phyloP scores from a whole-genome alignment of 2,329 filamentous ascomycete genomes.

The Claviceps sp. region DNA sequence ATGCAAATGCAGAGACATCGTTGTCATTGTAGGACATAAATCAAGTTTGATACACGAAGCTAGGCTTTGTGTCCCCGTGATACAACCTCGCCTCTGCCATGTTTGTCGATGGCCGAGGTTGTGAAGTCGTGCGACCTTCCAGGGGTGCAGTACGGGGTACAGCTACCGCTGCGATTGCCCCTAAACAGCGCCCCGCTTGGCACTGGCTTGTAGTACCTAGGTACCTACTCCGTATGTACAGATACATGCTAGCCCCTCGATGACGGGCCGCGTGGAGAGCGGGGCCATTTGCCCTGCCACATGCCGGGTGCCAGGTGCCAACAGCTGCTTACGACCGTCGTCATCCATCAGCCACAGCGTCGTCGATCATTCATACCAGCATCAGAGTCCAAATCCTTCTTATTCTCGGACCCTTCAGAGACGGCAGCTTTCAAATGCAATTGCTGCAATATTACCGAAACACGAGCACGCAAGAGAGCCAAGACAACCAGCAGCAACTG shows the following conservation, averaged over 20 bases:
- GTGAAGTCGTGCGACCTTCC: neutral
- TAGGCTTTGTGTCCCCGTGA: too few relatives aligned
- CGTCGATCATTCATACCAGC: neutral
- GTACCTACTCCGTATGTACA: neutral
- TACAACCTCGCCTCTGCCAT: too few relatives aligned
- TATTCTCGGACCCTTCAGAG: too few relatives aligned
- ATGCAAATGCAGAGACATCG: neutral
- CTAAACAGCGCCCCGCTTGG: neutral
- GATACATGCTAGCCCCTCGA: neutral
- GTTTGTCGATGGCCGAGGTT: too few relatives aligned
- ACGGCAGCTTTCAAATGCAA: too few relatives aligned
- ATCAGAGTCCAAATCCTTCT: neutral
- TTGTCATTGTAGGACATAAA: neutral
- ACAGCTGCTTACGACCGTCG: neutral
- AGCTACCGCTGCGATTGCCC: neutral
- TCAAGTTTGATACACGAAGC: neutral
- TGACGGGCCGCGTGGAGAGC: slow-evolving; percentile 2
- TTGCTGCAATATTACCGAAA: too few relatives aligned
- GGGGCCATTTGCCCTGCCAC: neutral
- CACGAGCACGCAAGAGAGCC: too few relatives aligned
- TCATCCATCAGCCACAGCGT: neutral
- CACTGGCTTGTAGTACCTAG: neutral
- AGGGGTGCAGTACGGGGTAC: neutral
- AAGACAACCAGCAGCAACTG: too few relatives aligned
- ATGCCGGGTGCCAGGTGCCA: neutral